A percentile compares a stretch with the other conserved stretches of the same genome.
Conservation (phyloP, 441 rosid species). For the Populus tomentosa region DNA sequence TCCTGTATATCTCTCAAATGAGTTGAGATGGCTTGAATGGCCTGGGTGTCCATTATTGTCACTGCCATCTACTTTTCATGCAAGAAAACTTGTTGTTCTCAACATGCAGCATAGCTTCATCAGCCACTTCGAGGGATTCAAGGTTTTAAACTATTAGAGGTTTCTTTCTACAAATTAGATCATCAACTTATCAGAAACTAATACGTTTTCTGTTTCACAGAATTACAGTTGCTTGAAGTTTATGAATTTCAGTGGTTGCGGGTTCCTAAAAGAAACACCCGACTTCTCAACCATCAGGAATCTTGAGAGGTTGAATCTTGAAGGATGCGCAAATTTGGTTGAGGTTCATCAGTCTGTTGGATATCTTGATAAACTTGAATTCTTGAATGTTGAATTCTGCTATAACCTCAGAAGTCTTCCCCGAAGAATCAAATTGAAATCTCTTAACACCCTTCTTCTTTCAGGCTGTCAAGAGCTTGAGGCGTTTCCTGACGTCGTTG, state of each 20-base stretch:
- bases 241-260: conserved; percentile 18
- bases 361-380: neutral
- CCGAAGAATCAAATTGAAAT: conserved; percentile 2
- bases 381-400: conserved; percentile 8
- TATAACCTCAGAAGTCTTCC: conserved; percentile 15
- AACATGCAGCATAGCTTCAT: conserved; percentile 15
- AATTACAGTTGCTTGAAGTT: conserved; percentile 13
- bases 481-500: neutral
- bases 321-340: conserved; percentile 22
- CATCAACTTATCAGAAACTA: neutral
- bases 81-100: conserved; percentile 17
- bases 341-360: conserved; percentile 12
- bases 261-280: conserved; percentile 3
- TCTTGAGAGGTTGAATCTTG: conserved; percentile 15
- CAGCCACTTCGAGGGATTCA: conserved; percentile 10
- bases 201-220: neutral
- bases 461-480: neutral
- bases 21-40: conserved; percentile 24
- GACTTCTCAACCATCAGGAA: conserved; percentile 17
- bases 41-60: conserved; percentile 12
- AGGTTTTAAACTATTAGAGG: conserved; percentile 4
- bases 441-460: conserved; percentile 12
- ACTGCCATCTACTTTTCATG: conserved; percentile 12
- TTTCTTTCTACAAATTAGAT: neutral
- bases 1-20: conserved; percentile 20